Evolutionary conservation across 2,329 filamentous ascomycete genomes (phyloP).

Genomic region (Venturia nashicola): DNA sequence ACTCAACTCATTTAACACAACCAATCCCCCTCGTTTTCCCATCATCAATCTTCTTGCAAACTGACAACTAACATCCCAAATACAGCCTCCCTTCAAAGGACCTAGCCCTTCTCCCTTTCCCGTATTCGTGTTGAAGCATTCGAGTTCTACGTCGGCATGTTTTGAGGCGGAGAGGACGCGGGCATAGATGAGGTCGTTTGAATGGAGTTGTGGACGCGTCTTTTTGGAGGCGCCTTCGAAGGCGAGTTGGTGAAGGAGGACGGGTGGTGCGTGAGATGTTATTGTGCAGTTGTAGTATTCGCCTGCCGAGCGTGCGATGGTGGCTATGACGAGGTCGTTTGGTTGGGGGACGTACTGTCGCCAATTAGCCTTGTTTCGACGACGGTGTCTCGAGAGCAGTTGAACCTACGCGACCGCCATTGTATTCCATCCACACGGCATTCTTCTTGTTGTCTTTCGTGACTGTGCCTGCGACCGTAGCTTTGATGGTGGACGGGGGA

Average conservation of each 20-base stretch:
- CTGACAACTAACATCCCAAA: constrained; percentile 66
- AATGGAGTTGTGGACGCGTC: constrained; percentile 64
- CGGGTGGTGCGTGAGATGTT: constrained; percentile 48
- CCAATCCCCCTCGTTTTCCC: constrained; percentile 44
- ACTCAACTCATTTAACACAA: constrained; percentile 69
- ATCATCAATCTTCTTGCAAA: constrained; percentile 63
- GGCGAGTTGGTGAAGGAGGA: constrained; percentile 71
- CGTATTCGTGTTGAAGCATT: constrained; percentile 69
- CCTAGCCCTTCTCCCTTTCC: constrained; percentile 85
- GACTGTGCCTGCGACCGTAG: constrained; percentile 56
- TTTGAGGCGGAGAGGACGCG: constrained; percentile 66
- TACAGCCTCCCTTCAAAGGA: constrained; percentile 71
- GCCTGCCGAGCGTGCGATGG: constrained; percentile 59
- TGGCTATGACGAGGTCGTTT: constrained; percentile 84
- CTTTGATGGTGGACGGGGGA: constrained; percentile 59
- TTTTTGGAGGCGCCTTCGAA: constrained; percentile 92
- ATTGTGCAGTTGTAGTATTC: constrained; percentile 75
- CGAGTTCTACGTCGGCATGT: constrained; percentile 80
- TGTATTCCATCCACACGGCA: constrained; percentile 63
- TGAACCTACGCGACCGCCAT: constrained; percentile 50
- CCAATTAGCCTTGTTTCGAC: constrained; percentile 21
- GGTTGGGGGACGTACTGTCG: constrained; percentile 61
- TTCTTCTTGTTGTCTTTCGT: constrained; percentile 61
- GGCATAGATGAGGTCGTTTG: constrained; percentile 78
- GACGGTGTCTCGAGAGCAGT: constrained; percentile 5